A percentile compares a stretch with the other conserved stretches of the same genome.
Evolutionary conservation across 2,329 filamentous ascomycete genomes (phyloP).

Genomic region (Coniochaeta pulveracea): DNA sequence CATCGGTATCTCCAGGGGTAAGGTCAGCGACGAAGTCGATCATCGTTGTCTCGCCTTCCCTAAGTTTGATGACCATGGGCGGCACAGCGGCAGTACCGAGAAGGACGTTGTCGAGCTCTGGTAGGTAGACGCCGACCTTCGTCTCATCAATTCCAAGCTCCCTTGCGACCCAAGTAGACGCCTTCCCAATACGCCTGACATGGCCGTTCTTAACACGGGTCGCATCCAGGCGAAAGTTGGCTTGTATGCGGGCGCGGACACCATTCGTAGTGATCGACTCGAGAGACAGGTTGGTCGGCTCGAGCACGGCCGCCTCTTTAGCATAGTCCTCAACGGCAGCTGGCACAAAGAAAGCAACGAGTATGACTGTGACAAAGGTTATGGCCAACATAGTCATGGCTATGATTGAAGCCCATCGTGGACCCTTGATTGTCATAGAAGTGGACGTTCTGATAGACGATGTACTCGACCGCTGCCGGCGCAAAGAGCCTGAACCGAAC

Average conservation of each 20-base stretch:
- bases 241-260: constrained; percentile 69
- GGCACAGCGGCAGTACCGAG: constrained; percentile 71
- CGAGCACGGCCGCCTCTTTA: constrained; percentile 68
- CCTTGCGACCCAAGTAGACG: constrained; percentile 70
- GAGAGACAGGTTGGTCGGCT: constrained; percentile 74
- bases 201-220: constrained; percentile 59
- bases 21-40: constrained; percentile 74
- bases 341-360: constrained; percentile 71
- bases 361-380: constrained; percentile 55
- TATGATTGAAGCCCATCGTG: constrained; percentile 68
- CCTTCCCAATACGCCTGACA: constrained; percentile 63
- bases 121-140: constrained; percentile 65
- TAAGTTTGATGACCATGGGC: constrained; percentile 61
- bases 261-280: constrained; percentile 74
- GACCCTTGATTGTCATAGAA: constrained; percentile 23
- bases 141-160: constrained; percentile 66
- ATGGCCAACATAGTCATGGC: constrained; percentile 57
- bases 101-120: constrained; percentile 68
- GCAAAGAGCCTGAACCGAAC: too few relatives aligned
- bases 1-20: constrained; percentile 62
- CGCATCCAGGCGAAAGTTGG: constrained; percentile 71
- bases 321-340: constrained; percentile 76
- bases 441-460: constrained; percentile 13
- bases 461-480: constrained; percentile 11
- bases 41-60: constrained; percentile 64